phyloP scores from a whole-genome alignment of 139 green algal genomes.

The Zygnema cylindricum region DNA sequence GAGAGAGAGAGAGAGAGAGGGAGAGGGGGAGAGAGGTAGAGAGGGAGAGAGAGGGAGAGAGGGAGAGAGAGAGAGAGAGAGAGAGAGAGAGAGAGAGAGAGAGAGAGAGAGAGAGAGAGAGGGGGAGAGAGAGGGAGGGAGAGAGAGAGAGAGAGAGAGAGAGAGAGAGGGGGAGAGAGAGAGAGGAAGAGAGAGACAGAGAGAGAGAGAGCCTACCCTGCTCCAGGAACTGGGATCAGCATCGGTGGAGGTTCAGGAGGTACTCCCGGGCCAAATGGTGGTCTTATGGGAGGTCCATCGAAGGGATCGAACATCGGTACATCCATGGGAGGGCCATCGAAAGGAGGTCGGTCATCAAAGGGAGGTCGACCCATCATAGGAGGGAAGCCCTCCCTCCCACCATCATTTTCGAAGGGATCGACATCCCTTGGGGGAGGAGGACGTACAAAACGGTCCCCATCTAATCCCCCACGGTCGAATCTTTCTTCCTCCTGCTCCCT shows the following conservation, averaged over 20 bases:
- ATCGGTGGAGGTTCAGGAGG: constrained; percentile 28
- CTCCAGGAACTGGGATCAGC: constrained; percentile 55
- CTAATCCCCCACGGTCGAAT: neutral
- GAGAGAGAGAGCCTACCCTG: constrained; percentile 59
- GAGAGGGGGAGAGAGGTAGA: no score
- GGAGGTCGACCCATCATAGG: constrained; percentile 21
- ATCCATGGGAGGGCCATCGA: constrained; percentile 20
- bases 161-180: no score
- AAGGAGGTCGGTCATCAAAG: constrained; percentile 24
- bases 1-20: no score
- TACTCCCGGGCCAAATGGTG: constrained; percentile 33
- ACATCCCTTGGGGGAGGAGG: neutral
- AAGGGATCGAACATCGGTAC: constrained; percentile 21
- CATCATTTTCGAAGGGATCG: neutral
- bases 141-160: no score
- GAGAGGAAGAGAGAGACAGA: no score
- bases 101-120: no score
- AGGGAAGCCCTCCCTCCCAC: neutral
- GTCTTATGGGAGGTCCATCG: constrained; percentile 29
- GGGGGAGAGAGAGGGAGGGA: no score
- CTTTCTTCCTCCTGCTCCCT: neutral
- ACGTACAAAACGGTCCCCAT: constrained; percentile 1
- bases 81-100: no score
- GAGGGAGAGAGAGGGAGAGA: no score
- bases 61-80: no score